Evolutionary conservation across 169 alveolate species (phyloP), one percentile per base, ranked within the genome.

Genomic region (Plasmodium adleri): DNA sequence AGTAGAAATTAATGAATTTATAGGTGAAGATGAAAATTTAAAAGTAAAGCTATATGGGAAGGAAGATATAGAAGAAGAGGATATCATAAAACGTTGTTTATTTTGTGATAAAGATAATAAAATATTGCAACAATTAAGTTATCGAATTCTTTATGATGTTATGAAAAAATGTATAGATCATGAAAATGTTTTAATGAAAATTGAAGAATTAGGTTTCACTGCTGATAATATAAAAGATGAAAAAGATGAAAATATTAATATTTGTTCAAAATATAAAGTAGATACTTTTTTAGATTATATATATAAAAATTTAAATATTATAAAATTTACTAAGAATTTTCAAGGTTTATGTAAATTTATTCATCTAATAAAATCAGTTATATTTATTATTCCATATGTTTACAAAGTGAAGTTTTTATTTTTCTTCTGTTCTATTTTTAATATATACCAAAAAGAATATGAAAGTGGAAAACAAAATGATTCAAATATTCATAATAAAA

Each of bases 171-270:
- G 87, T 15, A 71, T 85, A 59, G 92, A 85, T 63, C 92, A 85
- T 73, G 92, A 85, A 47, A 60, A 68, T 60, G 86, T 85, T 13
- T 59, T 85, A 63, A 85, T 85, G 92, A 85, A 85, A 59, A 56
- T 85, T 22, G 92, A 85, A 66, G 92, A 85, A 85, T 59, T 85
- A 59, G 92, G 92, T 12, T 85, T 85, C 63, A 20, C 92, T 32
- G 78, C 75, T 58, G 92, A 85, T 47, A 71, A 85, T 71, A 85
- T 85, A 71, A 85, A 68, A 71, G 74, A 64, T 54, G 49, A 85
- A 70, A 49, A 85, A 71, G 72, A 85, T 66, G 87, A 85, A 43
- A 17, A 85, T 32, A 32, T 85, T 32, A 45, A 71, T 71, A 85
- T 85, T 50, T 71, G 92, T 63, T 70, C 87, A 54, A 85, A 85